phyloP scores from a whole-genome alignment of 1,284 basidiomycete species.

The Fistulina hepatica region DNA sequence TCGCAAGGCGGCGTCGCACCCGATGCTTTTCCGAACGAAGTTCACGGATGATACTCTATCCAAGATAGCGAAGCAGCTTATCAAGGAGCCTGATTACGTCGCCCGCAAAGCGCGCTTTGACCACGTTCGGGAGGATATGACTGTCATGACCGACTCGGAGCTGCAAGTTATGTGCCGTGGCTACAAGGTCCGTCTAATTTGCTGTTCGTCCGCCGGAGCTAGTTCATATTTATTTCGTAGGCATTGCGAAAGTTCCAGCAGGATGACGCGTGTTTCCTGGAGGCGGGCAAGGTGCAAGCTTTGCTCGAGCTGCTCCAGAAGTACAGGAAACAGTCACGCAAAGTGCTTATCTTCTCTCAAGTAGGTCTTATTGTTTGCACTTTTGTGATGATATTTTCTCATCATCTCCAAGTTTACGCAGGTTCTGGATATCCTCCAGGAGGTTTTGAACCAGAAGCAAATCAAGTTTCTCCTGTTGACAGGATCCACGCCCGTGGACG shows the following conservation, averaged over 20 bases:
- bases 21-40: constrained; percentile 83
- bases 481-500: constrained; percentile 89
- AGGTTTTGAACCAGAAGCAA: constrained; percentile 69
- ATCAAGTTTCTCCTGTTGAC: constrained; percentile 85
- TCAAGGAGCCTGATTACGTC: constrained; percentile 87
- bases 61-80: constrained; percentile 68
- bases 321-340: constrained; percentile 64
- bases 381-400: not conserved
- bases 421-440: constrained; percentile 86
- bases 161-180: constrained; percentile 71
- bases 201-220: constrained; percentile 8
- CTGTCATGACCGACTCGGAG: constrained; percentile 93
- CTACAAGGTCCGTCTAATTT: constrained; percentile 54
- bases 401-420: constrained; percentile 71
- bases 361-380: constrained; percentile 28
- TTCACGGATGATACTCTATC: constrained; percentile 75
- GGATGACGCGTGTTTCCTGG: constrained; percentile 66
- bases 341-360: constrained; percentile 91
- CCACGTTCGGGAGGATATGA: constrained; percentile 70
- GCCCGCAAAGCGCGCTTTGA: constrained; percentile 44
- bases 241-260: constrained; percentile 74
- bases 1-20: constrained; percentile 92
- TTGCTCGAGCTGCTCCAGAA: constrained; percentile 64
- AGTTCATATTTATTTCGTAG: constrained; percentile 28
- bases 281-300: constrained; percentile 82